Percentiles rank a stretch among this genome's conserved stretches.
Conservation (phyloP, 2,329 filamentous ascomycete genomes). For the Colletotrichum sp. region DNA sequence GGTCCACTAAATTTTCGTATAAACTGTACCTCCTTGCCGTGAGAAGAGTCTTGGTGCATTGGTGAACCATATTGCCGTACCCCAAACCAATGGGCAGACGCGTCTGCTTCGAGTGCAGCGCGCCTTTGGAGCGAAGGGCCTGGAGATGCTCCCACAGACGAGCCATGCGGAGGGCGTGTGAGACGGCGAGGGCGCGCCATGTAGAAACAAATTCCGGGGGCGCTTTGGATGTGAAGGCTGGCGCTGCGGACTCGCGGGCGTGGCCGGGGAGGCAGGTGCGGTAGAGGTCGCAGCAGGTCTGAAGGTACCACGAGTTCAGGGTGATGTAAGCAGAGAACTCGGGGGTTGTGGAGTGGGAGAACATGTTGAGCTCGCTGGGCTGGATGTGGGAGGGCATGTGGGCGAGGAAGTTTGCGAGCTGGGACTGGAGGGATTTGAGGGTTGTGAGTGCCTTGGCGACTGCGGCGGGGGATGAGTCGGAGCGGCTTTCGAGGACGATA, state of each 20-base stretch:
- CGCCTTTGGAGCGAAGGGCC: background rate
- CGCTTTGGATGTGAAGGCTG: background rate
- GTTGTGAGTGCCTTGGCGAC: background rate
- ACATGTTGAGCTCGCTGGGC: constrained; percentile 1
- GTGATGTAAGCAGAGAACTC: constrained; percentile 5
- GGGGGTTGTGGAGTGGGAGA: background rate
- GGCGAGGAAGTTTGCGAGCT: background rate
- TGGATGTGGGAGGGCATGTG: background rate
- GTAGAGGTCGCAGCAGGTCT: constrained; percentile 1
- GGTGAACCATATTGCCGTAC: constrained; percentile 1
- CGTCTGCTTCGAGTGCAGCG: constrained; percentile 4
- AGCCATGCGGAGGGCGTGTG: background rate
- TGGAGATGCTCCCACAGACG: constrained; percentile 5
- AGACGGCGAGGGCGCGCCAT: background rate
- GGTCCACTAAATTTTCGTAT: background rate
- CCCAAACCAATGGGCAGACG: background rate
- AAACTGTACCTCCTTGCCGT: background rate
- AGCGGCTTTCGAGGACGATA: background rate
- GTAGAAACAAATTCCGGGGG: background rate
- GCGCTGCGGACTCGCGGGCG: background rate
- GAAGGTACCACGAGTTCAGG: constrained; percentile 10
- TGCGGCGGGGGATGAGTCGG: background rate
- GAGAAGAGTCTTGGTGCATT: constrained; percentile 10
- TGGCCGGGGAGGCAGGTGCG: background rate
- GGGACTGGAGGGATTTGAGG: background rate